These are phyloP conservation scores for Vanderwaltozyma verrucispora DNA, from an alignment of 805 yeast genomes.

Conservation along the genomic window DNA sequence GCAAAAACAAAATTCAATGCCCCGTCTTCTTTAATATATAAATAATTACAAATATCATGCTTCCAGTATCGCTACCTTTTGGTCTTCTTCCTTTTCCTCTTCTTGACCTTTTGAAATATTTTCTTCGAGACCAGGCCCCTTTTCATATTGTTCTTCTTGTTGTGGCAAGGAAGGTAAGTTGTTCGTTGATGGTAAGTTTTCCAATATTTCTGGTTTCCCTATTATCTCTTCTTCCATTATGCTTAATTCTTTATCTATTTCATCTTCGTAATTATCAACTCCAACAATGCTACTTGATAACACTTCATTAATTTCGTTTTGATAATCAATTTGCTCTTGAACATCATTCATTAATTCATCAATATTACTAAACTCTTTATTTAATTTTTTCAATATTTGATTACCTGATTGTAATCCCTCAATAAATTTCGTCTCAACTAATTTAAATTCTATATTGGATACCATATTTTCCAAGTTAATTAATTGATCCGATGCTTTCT, in stretches of 20 bases:
- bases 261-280: constrained; percentile 35
- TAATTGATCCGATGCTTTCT: constrained; percentile 65
- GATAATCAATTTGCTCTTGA: constrained; percentile 71
- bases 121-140: background rate
- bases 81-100: no score
- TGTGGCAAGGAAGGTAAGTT: background rate
- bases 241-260: constrained; percentile 55
- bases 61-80: no score
- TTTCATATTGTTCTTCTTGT: background rate
- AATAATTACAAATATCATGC: no score
- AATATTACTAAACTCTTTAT: constrained; percentile 69
- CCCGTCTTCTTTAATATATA: no score
- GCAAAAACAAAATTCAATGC: no score
- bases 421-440: constrained; percentile 77
- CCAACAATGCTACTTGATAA: constrained; percentile 32
- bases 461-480: constrained; percentile 72
- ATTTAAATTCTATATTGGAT: constrained; percentile 75
- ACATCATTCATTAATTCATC: constrained; percentile 77
- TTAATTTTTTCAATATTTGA: constrained; percentile 60
- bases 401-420: constrained; percentile 78
- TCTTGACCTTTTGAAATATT: no score
- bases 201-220: background rate
- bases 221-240: constrained; percentile 30
- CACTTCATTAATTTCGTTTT: constrained; percentile 55
- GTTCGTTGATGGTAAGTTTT: background rate